phyloP scores from a whole-genome alignment of 108 stramenopile species.

The Epithemia pelagica region DNA sequence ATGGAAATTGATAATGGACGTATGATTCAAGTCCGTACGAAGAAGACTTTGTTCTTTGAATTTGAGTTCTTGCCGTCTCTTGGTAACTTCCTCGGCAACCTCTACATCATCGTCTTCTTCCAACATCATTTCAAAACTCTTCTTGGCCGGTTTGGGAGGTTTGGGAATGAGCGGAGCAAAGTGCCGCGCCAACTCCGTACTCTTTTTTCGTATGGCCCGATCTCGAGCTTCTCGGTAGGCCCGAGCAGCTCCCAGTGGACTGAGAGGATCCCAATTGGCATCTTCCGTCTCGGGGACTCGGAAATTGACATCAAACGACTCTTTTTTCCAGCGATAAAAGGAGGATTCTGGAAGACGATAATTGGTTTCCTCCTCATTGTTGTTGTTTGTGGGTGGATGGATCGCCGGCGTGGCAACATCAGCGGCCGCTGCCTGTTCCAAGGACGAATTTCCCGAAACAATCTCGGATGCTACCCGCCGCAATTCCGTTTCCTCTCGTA shows the following conservation, averaged over 20 bases:
- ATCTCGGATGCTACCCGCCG: conserved; percentile 17
- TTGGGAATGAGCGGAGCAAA: conserved; percentile 51
- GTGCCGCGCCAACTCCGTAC: conserved; percentile 39
- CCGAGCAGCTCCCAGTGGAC: conserved; percentile 60
- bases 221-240: conserved; percentile 67
- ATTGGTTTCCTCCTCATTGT: conserved; percentile 1
- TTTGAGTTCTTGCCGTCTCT: conserved; percentile 51
- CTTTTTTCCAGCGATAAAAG: conserved; percentile 69
- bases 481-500: conserved; percentile 1
- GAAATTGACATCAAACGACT: conserved; percentile 37
- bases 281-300: conserved; percentile 4
- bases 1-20: conserved; percentile 85
- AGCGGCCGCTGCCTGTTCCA: neutral
- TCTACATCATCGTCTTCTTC: conserved; percentile 29
- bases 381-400: neutral
- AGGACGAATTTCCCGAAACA: neutral
- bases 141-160: conserved; percentile 17
- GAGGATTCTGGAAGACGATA: conserved; percentile 52
- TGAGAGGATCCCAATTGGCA: conserved; percentile 55
- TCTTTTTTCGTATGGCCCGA: conserved; percentile 29
- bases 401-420: too few species aligned
- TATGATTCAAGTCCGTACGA: conserved; percentile 54
- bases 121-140: conserved; percentile 20
- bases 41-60: conserved; percentile 64
- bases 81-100: conserved; percentile 34